Conservation (phyloP, 176 grass and related monocot species). For the Oryza nivara region DNA sequence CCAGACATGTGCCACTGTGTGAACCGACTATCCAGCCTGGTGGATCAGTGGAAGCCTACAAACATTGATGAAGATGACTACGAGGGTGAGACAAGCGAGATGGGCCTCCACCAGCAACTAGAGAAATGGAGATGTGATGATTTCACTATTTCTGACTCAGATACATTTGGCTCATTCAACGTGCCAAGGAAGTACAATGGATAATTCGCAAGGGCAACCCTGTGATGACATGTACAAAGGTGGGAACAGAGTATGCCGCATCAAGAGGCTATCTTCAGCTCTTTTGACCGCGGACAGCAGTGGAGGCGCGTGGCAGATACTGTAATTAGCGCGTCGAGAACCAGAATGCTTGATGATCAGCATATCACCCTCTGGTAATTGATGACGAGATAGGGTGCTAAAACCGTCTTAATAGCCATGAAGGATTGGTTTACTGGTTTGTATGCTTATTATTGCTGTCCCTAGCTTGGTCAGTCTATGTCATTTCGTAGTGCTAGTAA, state of each 20-base stretch:
- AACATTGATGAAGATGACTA: slow-evolving; percentile 46
- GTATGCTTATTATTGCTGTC: not conserved
- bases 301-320: slow-evolving; percentile 18
- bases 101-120: slow-evolving; percentile 63
- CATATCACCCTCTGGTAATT: slow-evolving; percentile 8
- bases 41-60: slow-evolving; percentile 76
- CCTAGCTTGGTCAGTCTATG: slow-evolving; percentile 23
- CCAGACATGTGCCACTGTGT: slow-evolving; percentile 96
- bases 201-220: not conserved
- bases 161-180: slow-evolving; percentile 43
- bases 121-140: slow-evolving; percentile 68
- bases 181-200: slow-evolving; percentile 44
- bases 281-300: slow-evolving; percentile 8
- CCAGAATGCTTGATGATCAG: slow-evolving; percentile 10
- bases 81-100: slow-evolving; percentile 39
- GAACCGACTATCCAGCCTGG: slow-evolving; percentile 65
- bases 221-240: slow-evolving; percentile 14
- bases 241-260: not conserved
- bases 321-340: slow-evolving; percentile 33
- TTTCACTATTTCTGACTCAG: slow-evolving; percentile 61
- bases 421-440: slow-evolving; percentile 16
- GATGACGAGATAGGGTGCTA: slow-evolving; percentile 1
- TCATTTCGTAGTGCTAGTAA: slow-evolving; percentile 15
- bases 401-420: not conserved
- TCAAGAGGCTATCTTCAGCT: slow-evolving; percentile 15